phyloP scores from a whole-genome alignment of 305 asterid species.

The Coffea humblotiana region DNA sequence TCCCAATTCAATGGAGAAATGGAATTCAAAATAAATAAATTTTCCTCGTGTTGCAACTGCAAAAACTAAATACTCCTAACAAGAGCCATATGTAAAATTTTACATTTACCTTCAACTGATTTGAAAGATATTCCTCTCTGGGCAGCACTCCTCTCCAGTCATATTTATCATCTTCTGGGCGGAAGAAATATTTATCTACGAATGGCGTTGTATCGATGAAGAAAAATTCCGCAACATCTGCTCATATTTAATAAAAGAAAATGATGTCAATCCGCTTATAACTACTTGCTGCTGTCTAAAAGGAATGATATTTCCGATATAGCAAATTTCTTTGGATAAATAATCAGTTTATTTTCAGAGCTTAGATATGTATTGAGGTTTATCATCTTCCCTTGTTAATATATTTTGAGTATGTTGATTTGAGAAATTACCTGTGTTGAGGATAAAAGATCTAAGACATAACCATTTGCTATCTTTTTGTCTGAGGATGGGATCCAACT shows the following conservation, averaged over 20 bases:
- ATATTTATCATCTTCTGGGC: conserved; percentile 50
- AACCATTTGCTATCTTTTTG: conserved; percentile 60
- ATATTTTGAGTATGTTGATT: neutral
- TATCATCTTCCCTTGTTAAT: too few species aligned
- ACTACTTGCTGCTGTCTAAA: too few species aligned
- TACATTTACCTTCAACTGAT: conserved; percentile 38
- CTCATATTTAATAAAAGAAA: neutral
- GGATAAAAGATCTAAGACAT: conserved; percentile 54
- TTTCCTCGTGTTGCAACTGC: neutral
- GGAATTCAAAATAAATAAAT: neutral
- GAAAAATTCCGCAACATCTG: conserved; percentile 72
- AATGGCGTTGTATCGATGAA: conserved; percentile 75
- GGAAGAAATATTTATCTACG: conserved; percentile 48
- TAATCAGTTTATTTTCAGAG: neutral
- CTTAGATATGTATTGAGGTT: neutral
- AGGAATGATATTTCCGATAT: too few species aligned
- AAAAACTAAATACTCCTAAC: neutral
- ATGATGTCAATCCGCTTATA: neutral
- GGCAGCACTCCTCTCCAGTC: conserved; percentile 82
- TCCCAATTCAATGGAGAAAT: neutral
- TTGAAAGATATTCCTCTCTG: conserved; percentile 42
- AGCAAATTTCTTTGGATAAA: too few species aligned
- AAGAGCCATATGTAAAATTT: neutral
- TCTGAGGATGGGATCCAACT: conserved; percentile 48
- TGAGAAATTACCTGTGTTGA: conserved; percentile 47